Conservation (phyloP, 176 grass and related monocot genomes). For the Stipa capillata region DNA sequence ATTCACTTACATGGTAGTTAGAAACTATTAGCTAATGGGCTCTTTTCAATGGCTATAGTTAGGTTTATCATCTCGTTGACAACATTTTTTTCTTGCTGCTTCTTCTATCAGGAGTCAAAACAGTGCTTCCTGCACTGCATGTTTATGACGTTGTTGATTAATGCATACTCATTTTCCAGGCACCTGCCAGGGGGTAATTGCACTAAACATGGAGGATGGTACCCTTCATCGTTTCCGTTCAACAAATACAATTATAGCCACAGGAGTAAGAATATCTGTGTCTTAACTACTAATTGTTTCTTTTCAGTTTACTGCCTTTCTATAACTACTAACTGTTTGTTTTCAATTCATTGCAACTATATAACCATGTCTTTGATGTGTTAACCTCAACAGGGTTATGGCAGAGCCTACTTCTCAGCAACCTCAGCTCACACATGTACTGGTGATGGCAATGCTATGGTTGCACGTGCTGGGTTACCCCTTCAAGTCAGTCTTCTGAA, state of each 20-base stretch:
- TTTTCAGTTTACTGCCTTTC: too few species aligned
- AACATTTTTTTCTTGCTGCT: background rate
- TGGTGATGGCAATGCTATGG: constrained; percentile 99
- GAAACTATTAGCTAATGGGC: background rate
- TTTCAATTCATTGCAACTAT: background rate
- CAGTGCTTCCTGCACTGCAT: background rate
- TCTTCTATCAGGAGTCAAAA: background rate
- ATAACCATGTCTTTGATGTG: constrained; percentile 5
- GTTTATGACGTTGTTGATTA: background rate
- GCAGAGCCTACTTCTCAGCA: constrained; percentile 90
- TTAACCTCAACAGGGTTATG: constrained; percentile 56
- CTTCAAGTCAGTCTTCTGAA: constrained; percentile 52
- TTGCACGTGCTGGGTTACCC: constrained; percentile 89
- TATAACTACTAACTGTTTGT: too few species aligned
- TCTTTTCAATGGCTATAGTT: background rate
- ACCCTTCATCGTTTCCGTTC: constrained; percentile 72
- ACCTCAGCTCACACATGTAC: constrained; percentile 99
- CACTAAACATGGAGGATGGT: constrained; percentile 78
- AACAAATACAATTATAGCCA: constrained; percentile 63
- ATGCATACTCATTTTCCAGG: constrained; percentile 33
- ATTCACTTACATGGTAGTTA: background rate
- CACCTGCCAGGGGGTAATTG: constrained; percentile 61
- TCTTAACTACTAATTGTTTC: background rate
- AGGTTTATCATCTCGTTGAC: background rate
- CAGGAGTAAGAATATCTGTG: constrained; percentile 45